Conservation (phyloP, 192 early-diverging fungal genomes). For the Backusella australiensis region DNA sequence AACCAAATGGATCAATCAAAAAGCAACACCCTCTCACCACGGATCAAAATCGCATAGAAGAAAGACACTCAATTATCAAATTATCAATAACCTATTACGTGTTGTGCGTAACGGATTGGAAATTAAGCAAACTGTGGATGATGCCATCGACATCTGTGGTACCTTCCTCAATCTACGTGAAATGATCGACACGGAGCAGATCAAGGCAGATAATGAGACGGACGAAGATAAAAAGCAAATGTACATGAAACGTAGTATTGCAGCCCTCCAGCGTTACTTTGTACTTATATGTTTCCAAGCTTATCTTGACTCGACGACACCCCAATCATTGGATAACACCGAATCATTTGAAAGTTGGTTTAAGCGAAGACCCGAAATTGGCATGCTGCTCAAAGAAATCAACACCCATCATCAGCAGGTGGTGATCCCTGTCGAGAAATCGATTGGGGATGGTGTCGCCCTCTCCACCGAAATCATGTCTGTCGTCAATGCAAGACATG, state of each 20-base stretch:
- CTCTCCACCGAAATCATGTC: slow-evolving; percentile 53
- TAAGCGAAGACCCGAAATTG: slow-evolving; percentile 49
- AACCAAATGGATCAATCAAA: slow-evolving; percentile 28
- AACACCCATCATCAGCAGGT: slow-evolving; percentile 29
- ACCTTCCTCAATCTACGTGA: slow-evolving; percentile 49
- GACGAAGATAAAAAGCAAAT: slow-evolving; percentile 7
- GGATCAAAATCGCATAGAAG: background rate
- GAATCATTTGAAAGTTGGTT: slow-evolving; percentile 57
- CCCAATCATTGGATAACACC: slow-evolving; percentile 22
- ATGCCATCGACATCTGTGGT: slow-evolving; percentile 53
- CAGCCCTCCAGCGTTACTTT: slow-evolving; percentile 53
- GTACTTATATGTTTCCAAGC: slow-evolving; percentile 55
- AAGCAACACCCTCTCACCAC: background rate
- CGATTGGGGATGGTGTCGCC: slow-evolving; percentile 58
- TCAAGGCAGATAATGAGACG: slow-evolving; percentile 35
- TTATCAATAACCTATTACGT: slow-evolving; percentile 59
- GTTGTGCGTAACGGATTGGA: slow-evolving; percentile 58
- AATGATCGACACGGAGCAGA: slow-evolving; percentile 47
- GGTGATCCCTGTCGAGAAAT: slow-evolving; percentile 44
- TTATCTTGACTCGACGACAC: slow-evolving; percentile 44
- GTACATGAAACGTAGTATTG: slow-evolving; percentile 22
- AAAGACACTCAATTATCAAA: slow-evolving; percentile 46
- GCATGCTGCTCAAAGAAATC: slow-evolving; percentile 47
- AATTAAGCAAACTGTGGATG: slow-evolving; percentile 54
- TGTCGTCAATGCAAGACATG: slow-evolving; percentile 48